A percentile compares a stretch with the other conserved stretches of the same genome.
These are phyloP conservation scores for Aspergillus saccharolyticus DNA, from an alignment of 495 filamentous ascomycete species.

Conservation along the genomic window DNA sequence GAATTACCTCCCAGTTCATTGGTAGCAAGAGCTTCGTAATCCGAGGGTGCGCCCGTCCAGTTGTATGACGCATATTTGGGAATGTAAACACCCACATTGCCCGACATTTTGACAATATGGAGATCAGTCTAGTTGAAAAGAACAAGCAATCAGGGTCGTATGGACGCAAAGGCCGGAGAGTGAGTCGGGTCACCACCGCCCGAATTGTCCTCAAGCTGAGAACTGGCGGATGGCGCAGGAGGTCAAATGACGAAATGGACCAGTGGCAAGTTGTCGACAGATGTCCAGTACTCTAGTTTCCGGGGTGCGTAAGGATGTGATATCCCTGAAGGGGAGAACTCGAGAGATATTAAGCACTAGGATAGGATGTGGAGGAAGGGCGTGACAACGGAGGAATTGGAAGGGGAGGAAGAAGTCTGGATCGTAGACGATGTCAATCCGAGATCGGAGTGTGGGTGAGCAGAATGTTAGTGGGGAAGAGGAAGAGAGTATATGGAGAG, in stretches of 20 bases:
- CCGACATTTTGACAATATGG: conserved; percentile 9
- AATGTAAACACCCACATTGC: conserved; percentile 24
- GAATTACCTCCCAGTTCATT: conserved; percentile 70
- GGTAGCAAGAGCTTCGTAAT: conserved; percentile 69
- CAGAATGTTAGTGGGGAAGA: neutral
- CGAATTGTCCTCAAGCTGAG: neutral
- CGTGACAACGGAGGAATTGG: neutral
- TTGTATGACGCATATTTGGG: conserved; percentile 63
- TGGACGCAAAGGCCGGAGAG: too few species aligned
- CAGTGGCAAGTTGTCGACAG: neutral
- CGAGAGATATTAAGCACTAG: neutral
- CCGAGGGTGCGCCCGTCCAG: conserved; percentile 70
- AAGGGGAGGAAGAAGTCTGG: neutral
- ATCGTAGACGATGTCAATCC: neutral
- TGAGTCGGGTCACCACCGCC: conserved; percentile 1
- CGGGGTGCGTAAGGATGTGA: neutral
- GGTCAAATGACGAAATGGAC: neutral
- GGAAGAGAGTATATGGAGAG: neutral
- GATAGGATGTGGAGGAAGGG: neutral
- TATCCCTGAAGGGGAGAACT: neutral
- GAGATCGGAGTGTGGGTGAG: neutral
- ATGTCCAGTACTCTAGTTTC: neutral
- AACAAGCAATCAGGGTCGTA: neutral
- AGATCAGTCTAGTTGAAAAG: neutral
- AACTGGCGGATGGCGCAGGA: neutral